Base-by-base conservation (phyloP, 2,329 filamentous ascomycete genomes). In the Neopestalotiopsis sp. region DNA sequence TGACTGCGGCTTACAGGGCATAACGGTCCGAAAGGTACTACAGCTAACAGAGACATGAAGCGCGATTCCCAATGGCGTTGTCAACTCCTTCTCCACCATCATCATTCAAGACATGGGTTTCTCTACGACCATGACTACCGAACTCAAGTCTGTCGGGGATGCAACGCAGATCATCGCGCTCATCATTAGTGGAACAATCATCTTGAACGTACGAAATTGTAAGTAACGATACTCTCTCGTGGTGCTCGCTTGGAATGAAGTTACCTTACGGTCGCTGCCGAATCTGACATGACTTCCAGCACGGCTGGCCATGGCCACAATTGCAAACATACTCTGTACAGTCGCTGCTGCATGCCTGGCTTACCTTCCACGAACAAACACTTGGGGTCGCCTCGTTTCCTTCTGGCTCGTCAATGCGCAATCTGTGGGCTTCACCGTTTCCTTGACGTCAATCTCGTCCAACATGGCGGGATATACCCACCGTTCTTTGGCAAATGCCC, bases 361-460 rank as follows among this genome's bases (percentile, higher is more conserved):
- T 1, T 77, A 89, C 4, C 84, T 86, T 0, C 73, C 78, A 34
- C 74, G 75, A 1, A 59, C 73, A 13, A 86, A 88, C 72, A 87
- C 85, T 76, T 89, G 87, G 87, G 86, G 86, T 1, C 79, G 86
- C 0, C 78, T 90, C 1, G 87, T 89, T 2, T 86, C 84, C 0
- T 81, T 89, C 4, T 89, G 87, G 86, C 78, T 90, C 2, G 78
- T 76, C 68, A 79, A 75, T 13, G 78, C 78, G 65, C 72, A 74
- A 17, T 78, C 76, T 6, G 74, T 79, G 5, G 76, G 77, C 1
- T 79, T 79, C 68, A 78, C 75, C 67, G 74, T 79, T 65, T 77
- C 76, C 58, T 59, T 80, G 67, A 78, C 77, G 7, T 78, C 78
- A 74, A 73, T 79, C 24, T 78, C 76, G 38, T 76, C 75, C 40